Conservation (phyloP, 192 early-diverging fungal genomes). For the Cetraspora pellucida region DNA sequence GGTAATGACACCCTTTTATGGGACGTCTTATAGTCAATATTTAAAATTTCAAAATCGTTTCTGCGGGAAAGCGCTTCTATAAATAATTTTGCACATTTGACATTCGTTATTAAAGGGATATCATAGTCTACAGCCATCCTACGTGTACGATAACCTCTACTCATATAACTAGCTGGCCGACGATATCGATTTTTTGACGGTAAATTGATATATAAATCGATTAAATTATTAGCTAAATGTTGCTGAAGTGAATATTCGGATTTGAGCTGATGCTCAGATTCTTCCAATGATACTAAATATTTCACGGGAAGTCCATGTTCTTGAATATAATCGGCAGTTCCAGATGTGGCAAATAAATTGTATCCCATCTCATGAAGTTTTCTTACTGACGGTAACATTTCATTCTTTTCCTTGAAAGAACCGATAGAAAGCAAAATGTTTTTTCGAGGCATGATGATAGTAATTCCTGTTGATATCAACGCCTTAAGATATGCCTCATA, state of each 20-base stretch:
- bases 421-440: constrained; percentile 97
- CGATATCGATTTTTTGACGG: constrained; percentile 97
- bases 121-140: constrained; percentile 98
- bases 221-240: constrained; percentile 94
- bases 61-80: constrained; percentile 90
- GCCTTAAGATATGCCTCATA: constrained; percentile 84
- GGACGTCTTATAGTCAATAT: constrained; percentile 91
- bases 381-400: constrained; percentile 89
- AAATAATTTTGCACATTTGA: constrained; percentile 99
- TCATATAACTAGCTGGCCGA: constrained; percentile 92
- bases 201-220: constrained; percentile 98
- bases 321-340: constrained; percentile 95
- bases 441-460: constrained; percentile 87
- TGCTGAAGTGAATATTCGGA: constrained; percentile 92
- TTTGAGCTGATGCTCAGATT: constrained; percentile 56
- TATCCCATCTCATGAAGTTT: constrained; percentile 84
- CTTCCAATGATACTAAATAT: constrained; percentile 82
- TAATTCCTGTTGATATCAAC: constrained; percentile 75
- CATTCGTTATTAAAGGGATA: constrained; percentile 96
- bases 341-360: constrained; percentile 92
- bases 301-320: constrained; percentile 93
- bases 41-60: constrained; percentile 67
- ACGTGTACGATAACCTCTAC: constrained; percentile 90
- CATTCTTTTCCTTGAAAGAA: constrained; percentile 97
- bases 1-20: constrained; percentile 83